Conservation (phyloP, 441 rosid species). For the Eruca vesicaria region DNA sequence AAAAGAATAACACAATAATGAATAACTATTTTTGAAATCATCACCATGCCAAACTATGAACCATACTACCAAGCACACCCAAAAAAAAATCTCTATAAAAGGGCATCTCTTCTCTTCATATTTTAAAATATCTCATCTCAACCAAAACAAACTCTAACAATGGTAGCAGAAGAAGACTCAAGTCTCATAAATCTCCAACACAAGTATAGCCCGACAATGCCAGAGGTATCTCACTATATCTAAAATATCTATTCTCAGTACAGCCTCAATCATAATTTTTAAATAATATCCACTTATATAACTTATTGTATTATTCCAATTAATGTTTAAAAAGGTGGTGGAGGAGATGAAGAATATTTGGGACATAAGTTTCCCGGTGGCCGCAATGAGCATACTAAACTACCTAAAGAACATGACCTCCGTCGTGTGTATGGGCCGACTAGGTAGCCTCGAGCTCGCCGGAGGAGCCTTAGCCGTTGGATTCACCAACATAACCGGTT, state of each 20-base stretch:
- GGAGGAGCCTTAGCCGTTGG: slow-evolving; percentile 89
- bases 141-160: slow-evolving; percentile 27
- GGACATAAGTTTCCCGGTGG: slow-evolving; percentile 71
- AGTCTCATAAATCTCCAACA: slow-evolving; percentile 34
- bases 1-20: slow-evolving; percentile 3
- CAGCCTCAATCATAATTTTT: not conserved
- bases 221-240: slow-evolving; percentile 52
- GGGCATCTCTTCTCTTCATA: slow-evolving; percentile 16
- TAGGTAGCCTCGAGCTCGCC: slow-evolving; percentile 86
- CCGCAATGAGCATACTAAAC: slow-evolving; percentile 65
- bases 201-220: slow-evolving; percentile 47
- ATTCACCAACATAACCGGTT: slow-evolving; percentile 89
- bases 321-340: slow-evolving; percentile 42
- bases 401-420: slow-evolving; percentile 75
- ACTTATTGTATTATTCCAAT: not conserved
- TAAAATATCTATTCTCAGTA: slow-evolving; percentile 6
- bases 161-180: slow-evolving; percentile 45
- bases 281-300: not conserved
- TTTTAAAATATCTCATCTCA: slow-evolving; percentile 16
- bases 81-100: slow-evolving; percentile 23
- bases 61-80: not conserved
- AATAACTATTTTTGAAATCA: not conserved
- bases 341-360: slow-evolving; percentile 73
- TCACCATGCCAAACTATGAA: slow-evolving; percentile 2
- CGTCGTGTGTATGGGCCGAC: slow-evolving; percentile 77